Conservation (phyloP, 495 filamentous ascomycete species). For the Cercophora sp. region DNA sequence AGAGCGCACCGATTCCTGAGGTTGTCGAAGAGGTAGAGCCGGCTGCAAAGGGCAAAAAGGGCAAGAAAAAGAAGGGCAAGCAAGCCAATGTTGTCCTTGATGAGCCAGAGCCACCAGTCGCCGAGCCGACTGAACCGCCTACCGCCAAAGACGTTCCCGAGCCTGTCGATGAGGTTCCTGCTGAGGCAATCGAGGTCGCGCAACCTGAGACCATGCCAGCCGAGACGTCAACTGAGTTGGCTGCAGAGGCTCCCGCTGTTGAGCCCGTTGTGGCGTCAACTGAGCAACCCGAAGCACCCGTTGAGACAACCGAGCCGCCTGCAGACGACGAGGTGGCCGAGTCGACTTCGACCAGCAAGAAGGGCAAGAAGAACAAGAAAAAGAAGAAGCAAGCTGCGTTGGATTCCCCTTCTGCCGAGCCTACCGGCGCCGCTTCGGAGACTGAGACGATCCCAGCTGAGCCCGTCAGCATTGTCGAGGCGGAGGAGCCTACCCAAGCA, state of each 20-base stretch:
- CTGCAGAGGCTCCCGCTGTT: background rate
- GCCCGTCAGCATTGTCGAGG: background rate
- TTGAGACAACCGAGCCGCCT: too few relatives aligned
- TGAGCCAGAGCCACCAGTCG: background rate
- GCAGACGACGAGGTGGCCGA: background rate
- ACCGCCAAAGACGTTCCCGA: background rate
- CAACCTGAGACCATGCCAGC: background rate
- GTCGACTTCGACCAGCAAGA: background rate
- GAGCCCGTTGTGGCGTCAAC: background rate
- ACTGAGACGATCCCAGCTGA: background rate
- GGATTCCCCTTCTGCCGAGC: background rate
- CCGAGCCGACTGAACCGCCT: background rate
- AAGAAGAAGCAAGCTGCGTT: background rate
- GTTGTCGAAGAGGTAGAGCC: too few relatives aligned
- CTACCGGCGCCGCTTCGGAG: background rate
- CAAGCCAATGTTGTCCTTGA: background rate
- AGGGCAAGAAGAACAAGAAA: slow-evolving; percentile 3
- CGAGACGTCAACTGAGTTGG: background rate
- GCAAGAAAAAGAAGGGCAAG: slow-evolving; percentile 5
- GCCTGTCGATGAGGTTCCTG: background rate
- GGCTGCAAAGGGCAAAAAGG: background rate
- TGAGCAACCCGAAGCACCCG: too few relatives aligned
- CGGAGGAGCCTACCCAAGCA: background rate
- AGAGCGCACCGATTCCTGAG: too few relatives aligned
- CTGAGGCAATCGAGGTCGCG: background rate